These are phyloP conservation scores for Dendrobium catenatum DNA, from an alignment of 106 monocot genomes.

Conservation along the genomic window DNA sequence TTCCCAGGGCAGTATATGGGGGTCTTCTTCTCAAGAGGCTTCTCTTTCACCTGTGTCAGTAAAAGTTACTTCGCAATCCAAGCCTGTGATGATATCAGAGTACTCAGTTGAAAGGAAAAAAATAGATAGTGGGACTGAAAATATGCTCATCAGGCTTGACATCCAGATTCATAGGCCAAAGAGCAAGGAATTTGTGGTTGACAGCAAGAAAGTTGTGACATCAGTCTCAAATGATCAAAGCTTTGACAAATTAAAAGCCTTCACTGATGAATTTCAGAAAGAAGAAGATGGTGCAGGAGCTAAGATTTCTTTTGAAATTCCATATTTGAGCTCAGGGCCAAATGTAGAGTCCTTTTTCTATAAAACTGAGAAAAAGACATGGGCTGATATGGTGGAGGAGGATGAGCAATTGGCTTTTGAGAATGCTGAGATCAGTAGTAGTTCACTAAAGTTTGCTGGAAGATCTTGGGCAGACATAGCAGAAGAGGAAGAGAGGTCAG, in stretches of 20 bases:
- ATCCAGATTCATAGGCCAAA: background rate
- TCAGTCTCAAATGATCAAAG: background rate
- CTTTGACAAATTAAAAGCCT: background rate
- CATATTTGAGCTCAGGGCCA: background rate
- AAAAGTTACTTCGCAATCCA: background rate
- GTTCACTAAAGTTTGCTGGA: background rate
- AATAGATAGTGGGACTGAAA: background rate
- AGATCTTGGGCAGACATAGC: background rate
- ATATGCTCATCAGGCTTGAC: slow-evolving; percentile 3
- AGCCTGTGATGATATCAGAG: background rate
- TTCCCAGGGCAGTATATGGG: too few species aligned
- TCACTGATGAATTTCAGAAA: background rate
- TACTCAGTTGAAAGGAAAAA: background rate
- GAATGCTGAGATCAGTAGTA: background rate
- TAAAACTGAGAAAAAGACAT: background rate
- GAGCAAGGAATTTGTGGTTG: background rate
- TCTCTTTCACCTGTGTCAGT: background rate
- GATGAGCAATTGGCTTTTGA: background rate
- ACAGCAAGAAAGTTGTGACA: background rate
- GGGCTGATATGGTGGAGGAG: slow-evolving; percentile 13
- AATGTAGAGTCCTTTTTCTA: background rate
- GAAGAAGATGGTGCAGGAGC: background rate
- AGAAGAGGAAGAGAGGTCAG: too few species aligned
- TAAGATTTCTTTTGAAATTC: background rate
- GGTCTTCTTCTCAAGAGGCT: too few species aligned